A percentile compares a stretch with the other conserved stretches of the same genome.
Conservation (phyloP, 106 monocot genomes). For the Dendrobium chrysotoxum region DNA sequence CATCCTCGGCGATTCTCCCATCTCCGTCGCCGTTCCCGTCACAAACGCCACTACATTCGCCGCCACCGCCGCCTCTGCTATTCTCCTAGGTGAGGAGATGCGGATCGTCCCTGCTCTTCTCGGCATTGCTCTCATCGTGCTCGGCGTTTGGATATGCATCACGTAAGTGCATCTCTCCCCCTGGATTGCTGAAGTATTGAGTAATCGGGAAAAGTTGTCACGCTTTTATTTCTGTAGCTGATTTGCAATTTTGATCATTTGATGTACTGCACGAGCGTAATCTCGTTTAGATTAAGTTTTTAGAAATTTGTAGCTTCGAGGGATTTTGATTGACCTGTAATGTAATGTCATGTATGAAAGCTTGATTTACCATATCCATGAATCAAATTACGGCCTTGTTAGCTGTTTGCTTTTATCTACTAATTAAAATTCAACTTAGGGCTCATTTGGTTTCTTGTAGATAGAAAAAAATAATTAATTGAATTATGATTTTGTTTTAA, state of each 20-base stretch:
- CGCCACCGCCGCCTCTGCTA: slow-evolving; percentile 68
- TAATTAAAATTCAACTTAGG: background rate
- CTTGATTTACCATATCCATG: background rate
- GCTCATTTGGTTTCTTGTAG: too few relatives aligned
- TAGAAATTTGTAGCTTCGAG: background rate
- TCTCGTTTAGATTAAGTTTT: background rate
- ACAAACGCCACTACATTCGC: slow-evolving; percentile 97
- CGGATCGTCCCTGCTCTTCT: slow-evolving; percentile 19
- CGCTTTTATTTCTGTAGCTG: background rate
- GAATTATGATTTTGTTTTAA: too few relatives aligned
- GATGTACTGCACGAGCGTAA: background rate
- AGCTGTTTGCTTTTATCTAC: background rate
- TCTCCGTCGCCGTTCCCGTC: slow-evolving; percentile 91
- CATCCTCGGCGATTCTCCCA: slow-evolving; percentile 64
- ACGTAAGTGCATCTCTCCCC: slow-evolving; percentile 15
- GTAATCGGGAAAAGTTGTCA: background rate
- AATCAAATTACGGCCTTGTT: background rate
- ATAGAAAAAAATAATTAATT: too few relatives aligned
- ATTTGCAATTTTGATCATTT: background rate
- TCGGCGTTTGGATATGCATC: slow-evolving; percentile 84
- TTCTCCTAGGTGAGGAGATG: slow-evolving; percentile 62
- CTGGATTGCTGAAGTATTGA: background rate
- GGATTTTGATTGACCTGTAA: background rate
- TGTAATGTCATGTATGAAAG: background rate
- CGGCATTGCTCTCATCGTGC: slow-evolving; percentile 60